Conservation (phyloP, 2,329 filamentous ascomycete genomes). For the Beauveria varroae region DNA sequence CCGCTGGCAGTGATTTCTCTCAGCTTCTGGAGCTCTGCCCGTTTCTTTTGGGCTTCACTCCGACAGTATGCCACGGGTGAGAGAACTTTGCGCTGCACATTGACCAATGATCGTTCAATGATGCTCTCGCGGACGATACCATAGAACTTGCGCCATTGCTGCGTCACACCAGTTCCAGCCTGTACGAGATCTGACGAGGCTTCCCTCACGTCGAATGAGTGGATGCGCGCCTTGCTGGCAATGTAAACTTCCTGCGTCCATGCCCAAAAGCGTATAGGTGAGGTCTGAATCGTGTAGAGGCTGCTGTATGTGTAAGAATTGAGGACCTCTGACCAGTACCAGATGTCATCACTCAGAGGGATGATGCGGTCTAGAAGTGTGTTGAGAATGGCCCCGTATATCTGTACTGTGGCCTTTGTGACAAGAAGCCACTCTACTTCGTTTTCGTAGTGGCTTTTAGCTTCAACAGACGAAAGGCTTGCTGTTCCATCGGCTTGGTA, state of each 20-base stretch:
- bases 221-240: conserved; percentile 46
- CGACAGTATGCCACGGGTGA: conserved; percentile 72
- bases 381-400: conserved; percentile 73
- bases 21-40: conserved; percentile 61
- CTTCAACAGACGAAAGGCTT: conserved; percentile 13
- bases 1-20: conserved; percentile 78
- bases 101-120: conserved; percentile 60
- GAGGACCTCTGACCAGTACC: conserved; percentile 91
- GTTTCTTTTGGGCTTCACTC: conserved; percentile 68
- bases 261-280: conserved; percentile 65
- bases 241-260: conserved; percentile 64
- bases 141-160: conserved; percentile 67
- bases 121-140: conserved; percentile 70
- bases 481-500: background rate
- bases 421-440: conserved; percentile 88
- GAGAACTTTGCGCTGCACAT: conserved; percentile 64
- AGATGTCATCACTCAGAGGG: conserved; percentile 76
- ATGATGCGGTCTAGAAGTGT: conserved; percentile 76
- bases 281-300: conserved; percentile 80
- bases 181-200: conserved; percentile 26
- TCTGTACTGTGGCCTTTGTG: conserved; percentile 86
- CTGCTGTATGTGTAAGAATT: conserved; percentile 70
- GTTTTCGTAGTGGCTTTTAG: conserved; percentile 52
- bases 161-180: conserved; percentile 33
- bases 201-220: conserved; percentile 22